phyloP scores from a whole-genome alignment of 805 yeast species.

The Yamadazyma tumulicola region DNA sequence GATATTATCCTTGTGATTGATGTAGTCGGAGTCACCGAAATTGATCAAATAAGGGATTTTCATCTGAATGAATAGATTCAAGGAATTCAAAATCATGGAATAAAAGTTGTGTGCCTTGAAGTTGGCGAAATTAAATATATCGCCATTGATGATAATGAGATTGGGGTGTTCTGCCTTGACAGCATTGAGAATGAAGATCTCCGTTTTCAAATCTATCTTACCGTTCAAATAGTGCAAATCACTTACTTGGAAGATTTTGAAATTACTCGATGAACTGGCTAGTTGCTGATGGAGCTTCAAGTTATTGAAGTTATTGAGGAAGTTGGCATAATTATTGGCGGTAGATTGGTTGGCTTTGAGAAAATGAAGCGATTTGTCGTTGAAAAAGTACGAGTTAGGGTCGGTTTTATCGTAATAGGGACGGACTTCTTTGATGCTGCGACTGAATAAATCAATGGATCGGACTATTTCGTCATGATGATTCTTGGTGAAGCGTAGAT shows the following conservation, averaged over 20 bases:
- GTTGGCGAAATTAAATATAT: slow-evolving; percentile 29
- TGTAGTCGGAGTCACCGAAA: slow-evolving; percentile 36
- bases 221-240: slow-evolving; percentile 33
- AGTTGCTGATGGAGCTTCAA: slow-evolving; percentile 2
- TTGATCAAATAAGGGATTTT: slow-evolving; percentile 32
- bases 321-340: background rate
- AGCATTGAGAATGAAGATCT: slow-evolving; percentile 23
- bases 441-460: slow-evolving; percentile 8
- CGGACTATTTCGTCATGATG: slow-evolving; percentile 6
- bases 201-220: slow-evolving; percentile 26
- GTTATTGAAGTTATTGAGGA: slow-evolving; percentile 1
- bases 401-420: slow-evolving; percentile 4
- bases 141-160: slow-evolving; percentile 39
- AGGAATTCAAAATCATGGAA: slow-evolving; percentile 2
- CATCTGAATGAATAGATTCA: slow-evolving; percentile 27
- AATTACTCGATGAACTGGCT: slow-evolving; percentile 11
- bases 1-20: slow-evolving; percentile 9
- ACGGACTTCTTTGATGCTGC: slow-evolving; percentile 1
- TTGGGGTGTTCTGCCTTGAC: slow-evolving; percentile 28
- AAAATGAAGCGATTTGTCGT: slow-evolving; percentile 4
- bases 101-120: background rate
- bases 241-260: slow-evolving; percentile 35
- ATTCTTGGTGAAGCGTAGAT: slow-evolving; percentile 4
- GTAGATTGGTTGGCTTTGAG: slow-evolving; percentile 3
- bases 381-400: background rate